Evolutionary conservation across 2,329 filamentous ascomycete genomes (phyloP), one percentile per base, ranked within the genome.

Genomic region (Fusarium sp.): DNA sequence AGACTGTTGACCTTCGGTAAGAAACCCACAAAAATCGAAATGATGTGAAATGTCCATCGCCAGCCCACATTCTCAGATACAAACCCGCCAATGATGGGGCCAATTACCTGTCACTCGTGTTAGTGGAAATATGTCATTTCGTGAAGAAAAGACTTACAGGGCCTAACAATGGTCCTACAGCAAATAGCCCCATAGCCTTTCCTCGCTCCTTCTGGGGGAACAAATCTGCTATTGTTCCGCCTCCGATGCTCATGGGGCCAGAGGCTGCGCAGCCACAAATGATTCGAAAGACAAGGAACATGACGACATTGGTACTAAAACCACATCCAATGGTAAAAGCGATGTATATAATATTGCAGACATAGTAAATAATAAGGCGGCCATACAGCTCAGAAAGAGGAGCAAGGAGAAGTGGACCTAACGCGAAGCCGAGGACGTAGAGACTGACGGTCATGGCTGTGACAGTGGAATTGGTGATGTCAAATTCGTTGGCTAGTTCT

Each of bases 111-210:
- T 1, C 3, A 14, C 0, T 2, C 10, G 0, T 21, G 17, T 63
- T n/a, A 62, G 22, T 9, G 21, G 5, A n/a, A 8, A n/a, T 0
- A 5, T 3, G 15, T 7, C 0, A 3, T 2, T 4, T 4, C 1
- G 2, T 10, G 4, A 6, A 2, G 2, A 1, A 3, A 21, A 3
- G 1, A 62, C 59, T 19, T 34, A 82, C 81, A 1, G 88, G 87
- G 0, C 88, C 88, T 3, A 85, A 83, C 5, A 90, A 82, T 0
- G 91, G 87, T 0, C 88, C 85, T 76, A 89, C 83, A 2, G 86
- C 84, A 72, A 91, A 92, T 0, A 85, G 83, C 0, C 89, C 86
- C 77, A 91, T 88, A 1, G 89, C 89, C 5, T 84, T 85, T 9
- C 88, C 90, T 40, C 90, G 82, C 15, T 73, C 39, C 4, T 69